Conservation (phyloP, 1,139 yeast species). For the Geotrichum macrosporum region DNA sequence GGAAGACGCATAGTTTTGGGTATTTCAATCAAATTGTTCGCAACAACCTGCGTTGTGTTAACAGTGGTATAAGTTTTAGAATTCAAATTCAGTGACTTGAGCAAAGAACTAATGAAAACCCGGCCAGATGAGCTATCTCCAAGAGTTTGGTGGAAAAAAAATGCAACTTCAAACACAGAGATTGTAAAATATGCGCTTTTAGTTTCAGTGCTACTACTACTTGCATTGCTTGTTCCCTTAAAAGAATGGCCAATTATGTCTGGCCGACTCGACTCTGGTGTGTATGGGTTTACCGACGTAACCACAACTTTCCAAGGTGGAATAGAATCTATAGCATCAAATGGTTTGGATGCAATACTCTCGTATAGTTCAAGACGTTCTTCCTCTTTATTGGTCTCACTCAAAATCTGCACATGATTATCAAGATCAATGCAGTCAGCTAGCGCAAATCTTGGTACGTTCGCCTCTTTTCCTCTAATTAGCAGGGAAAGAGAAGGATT, state of each 20-base stretch:
- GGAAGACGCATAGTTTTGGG: not conserved
- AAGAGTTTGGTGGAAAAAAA: constrained; percentile 14
- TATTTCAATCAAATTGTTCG: not conserved
- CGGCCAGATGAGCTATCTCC: constrained; percentile 18
- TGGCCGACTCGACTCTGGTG: not conserved
- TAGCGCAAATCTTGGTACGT: not conserved
- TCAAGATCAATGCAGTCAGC: constrained; percentile 8
- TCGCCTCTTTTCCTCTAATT: not conserved
- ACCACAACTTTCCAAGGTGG: constrained; percentile 18
- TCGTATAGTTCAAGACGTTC: constrained; percentile 6
- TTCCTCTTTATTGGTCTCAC: not conserved
- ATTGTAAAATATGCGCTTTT: not conserved
- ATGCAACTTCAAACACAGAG: constrained; percentile 7
- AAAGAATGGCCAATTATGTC: not conserved
- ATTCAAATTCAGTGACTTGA: constrained; percentile 3
- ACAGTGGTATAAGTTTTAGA: not conserved
- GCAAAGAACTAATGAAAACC: constrained; percentile 5
- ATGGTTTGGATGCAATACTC: not conserved
- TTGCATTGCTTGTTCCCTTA: not conserved
- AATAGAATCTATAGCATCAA: constrained; percentile 2
- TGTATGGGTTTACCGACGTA: not conserved
- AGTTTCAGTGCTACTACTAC: not conserved
- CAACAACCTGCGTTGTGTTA: not conserved
- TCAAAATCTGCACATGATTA: constrained; percentile 5
- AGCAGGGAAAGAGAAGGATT: constrained; percentile 4